Percentiles rank a stretch among this genome's conserved stretches.
Evolutionary conservation across 768 basidiomycete species (phyloP).

Genomic region (Kwoniella shandongensis): DNA sequence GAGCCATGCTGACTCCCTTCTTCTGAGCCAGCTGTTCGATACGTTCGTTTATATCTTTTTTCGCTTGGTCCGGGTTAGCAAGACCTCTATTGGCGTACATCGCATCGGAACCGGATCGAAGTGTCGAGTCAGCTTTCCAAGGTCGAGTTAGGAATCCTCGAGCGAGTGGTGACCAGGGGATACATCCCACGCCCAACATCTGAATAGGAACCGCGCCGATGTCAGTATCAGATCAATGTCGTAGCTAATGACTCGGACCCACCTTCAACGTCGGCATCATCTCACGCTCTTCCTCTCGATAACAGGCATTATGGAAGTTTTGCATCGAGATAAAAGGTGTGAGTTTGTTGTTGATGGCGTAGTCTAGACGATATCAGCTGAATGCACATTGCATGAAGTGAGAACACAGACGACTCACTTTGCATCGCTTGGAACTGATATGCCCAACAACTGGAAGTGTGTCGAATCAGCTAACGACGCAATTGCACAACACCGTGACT

Average conservation of each 20-base stretch:
- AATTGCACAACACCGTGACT: slow-evolving; percentile 2
- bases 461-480: not conserved
- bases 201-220: not conserved
- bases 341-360: slow-evolving; percentile 64
- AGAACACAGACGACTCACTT: slow-evolving; percentile 29
- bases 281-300: slow-evolving; percentile 59
- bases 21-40: slow-evolving; percentile 57
- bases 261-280: slow-evolving; percentile 46
- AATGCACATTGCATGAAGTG: not conserved
- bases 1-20: slow-evolving; percentile 56
- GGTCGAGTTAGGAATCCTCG: slow-evolving; percentile 30
- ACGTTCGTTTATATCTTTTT: slow-evolving; percentile 54
- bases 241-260: not conserved
- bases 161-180: slow-evolving; percentile 61
- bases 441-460: slow-evolving; percentile 49
- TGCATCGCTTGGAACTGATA: slow-evolving; percentile 51
- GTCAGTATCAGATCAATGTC: not conserved
- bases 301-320: slow-evolving; percentile 65
- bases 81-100: slow-evolving; percentile 5
- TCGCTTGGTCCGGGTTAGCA: slow-evolving; percentile 38
- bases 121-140: slow-evolving; percentile 14
- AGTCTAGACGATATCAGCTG: slow-evolving; percentile 53
- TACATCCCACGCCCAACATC: slow-evolving; percentile 60
- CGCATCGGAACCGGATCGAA: slow-evolving; percentile 10
- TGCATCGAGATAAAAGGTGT: slow-evolving; percentile 70